phyloP scores from a whole-genome alignment of 2,329 filamentous ascomycete genomes.

The Phoma sp. region DNA sequence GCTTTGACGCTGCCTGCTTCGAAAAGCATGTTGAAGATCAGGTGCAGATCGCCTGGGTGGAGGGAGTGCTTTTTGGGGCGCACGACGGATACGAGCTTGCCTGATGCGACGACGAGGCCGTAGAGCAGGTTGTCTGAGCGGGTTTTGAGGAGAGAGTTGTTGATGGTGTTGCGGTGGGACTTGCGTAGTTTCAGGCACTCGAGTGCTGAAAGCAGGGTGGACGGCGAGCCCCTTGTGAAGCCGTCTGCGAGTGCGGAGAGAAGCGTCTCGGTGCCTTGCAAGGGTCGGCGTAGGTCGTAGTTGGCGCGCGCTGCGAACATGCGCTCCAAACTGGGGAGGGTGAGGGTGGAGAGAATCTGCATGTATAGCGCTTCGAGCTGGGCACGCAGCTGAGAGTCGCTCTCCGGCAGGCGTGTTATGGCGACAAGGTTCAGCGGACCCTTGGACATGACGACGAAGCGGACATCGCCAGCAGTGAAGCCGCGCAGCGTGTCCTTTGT shows the following conservation, averaged over 20 bases:
- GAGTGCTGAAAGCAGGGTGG: conserved; percentile 83
- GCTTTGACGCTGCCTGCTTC: conserved; percentile 91
- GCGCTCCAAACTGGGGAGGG: conserved; percentile 81
- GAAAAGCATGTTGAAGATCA: conserved; percentile 99
- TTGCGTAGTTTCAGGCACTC: conserved; percentile 95
- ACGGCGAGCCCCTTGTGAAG: conserved; percentile 91
- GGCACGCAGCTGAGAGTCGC: conserved; percentile 81
- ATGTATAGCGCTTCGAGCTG: conserved; percentile 96
- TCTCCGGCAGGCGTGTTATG: conserved; percentile 91
- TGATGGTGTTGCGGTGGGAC: conserved; percentile 82
- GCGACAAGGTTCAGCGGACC: conserved; percentile 92
- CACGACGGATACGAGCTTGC: conserved; percentile 91
- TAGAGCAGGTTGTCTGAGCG: conserved; percentile 83
- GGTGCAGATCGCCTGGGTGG: conserved; percentile 91
- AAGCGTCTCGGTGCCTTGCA: conserved; percentile 89
- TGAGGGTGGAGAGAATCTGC: conserved; percentile 96
- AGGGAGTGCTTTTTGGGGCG: conserved; percentile 93
- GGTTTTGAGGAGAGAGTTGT: conserved; percentile 82
- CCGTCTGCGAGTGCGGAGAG: conserved; percentile 92
- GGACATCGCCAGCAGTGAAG: conserved; percentile 85
- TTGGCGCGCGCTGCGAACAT: conserved; percentile 91
- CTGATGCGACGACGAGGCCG: conserved; percentile 89
- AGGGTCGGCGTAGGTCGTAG: conserved; percentile 86
- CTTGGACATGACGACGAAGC: conserved; percentile 84
- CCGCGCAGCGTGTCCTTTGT: conserved; percentile 77